These are phyloP conservation scores for Coelastrella sp. DNA, from an alignment of 139 green algal species.

Conservation along the genomic window DNA sequence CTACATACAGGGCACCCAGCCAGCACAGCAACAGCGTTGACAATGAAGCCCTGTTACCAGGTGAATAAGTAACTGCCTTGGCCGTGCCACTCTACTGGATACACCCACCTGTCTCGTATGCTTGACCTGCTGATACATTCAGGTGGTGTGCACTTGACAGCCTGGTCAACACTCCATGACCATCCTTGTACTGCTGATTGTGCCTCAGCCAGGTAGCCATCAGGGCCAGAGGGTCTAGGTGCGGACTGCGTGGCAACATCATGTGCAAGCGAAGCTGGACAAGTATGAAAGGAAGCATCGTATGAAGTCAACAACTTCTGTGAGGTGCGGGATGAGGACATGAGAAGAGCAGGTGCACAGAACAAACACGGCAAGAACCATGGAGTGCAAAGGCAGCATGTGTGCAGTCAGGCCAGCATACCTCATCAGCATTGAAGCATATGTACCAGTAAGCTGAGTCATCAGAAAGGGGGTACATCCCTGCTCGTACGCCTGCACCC, in stretches of 20 bases:
- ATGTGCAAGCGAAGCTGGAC: too few relatives aligned
- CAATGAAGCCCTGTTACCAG: too few relatives aligned
- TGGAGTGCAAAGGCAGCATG: too few relatives aligned
- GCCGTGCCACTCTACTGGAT: background rate
- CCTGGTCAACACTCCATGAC: slow-evolving; percentile 55
- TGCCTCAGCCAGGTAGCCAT: slow-evolving; percentile 57
- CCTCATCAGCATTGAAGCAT: slow-evolving; percentile 56
- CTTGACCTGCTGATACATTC: slow-evolving; percentile 55
- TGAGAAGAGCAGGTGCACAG: too few relatives aligned
- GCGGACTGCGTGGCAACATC: background rate
- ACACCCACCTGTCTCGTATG: slow-evolving; percentile 65
- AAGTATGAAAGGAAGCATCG: too few relatives aligned
- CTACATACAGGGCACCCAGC: too few relatives aligned
- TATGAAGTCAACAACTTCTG: too few relatives aligned
- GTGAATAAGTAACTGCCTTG: too few relatives aligned
- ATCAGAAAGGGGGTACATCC: slow-evolving; percentile 74
- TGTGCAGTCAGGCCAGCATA: background rate
- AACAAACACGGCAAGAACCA: too few relatives aligned
- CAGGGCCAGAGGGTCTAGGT: background rate
- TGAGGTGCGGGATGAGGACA: too few relatives aligned
- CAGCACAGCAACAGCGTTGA: too few relatives aligned
- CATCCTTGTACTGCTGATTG: slow-evolving; percentile 60
- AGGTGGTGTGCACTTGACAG: slow-evolving; percentile 56
- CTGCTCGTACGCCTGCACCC: slow-evolving; percentile 56
- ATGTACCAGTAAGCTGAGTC: slow-evolving; percentile 81